Percentiles rank a stretch among this genome's conserved stretches.
Evolutionary conservation across 1,284 basidiomycete genomes (phyloP).

Genomic region (Moesziomyces sp.): DNA sequence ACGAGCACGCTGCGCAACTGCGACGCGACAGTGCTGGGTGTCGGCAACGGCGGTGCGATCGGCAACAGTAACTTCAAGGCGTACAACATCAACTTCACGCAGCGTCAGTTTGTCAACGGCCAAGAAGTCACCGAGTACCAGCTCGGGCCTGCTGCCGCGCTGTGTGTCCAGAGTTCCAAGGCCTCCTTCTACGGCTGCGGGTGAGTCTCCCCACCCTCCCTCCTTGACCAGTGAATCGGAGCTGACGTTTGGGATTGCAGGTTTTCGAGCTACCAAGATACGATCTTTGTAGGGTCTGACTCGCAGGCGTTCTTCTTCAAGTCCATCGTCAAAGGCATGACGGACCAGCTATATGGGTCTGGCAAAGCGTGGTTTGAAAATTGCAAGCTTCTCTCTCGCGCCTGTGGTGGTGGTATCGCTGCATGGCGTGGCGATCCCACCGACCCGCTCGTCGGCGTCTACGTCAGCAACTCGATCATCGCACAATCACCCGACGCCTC

Average conservation of each 20-base stretch:
- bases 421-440: constrained; percentile 38
- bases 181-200: constrained; percentile 36
- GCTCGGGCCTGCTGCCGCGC: constrained; percentile 32
- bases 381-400: constrained; percentile 19
- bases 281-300: constrained; percentile 15
- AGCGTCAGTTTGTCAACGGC: constrained; percentile 23
- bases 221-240: background rate
- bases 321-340: constrained; percentile 29
- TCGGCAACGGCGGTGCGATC: constrained; percentile 14
- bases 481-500: constrained; percentile 15
- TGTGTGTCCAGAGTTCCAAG: constrained; percentile 23
- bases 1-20: constrained; percentile 12
- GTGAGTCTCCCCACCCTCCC: background rate
- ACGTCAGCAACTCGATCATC: constrained; percentile 33
- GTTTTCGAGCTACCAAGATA: constrained; percentile 40
- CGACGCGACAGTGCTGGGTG: constrained; percentile 28
- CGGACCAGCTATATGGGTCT: constrained; percentile 36
- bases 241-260: background rate
- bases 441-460: constrained; percentile 21
- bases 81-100: constrained; percentile 41
- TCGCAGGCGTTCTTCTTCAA: constrained; percentile 27
- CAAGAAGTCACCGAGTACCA: constrained; percentile 24
- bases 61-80: constrained; percentile 32
- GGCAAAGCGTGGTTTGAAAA: constrained; percentile 46
- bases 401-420: constrained; percentile 32